Base-by-base conservation (phyloP, 495 filamentous ascomycete genomes). In the Tuber indicum region DNA sequence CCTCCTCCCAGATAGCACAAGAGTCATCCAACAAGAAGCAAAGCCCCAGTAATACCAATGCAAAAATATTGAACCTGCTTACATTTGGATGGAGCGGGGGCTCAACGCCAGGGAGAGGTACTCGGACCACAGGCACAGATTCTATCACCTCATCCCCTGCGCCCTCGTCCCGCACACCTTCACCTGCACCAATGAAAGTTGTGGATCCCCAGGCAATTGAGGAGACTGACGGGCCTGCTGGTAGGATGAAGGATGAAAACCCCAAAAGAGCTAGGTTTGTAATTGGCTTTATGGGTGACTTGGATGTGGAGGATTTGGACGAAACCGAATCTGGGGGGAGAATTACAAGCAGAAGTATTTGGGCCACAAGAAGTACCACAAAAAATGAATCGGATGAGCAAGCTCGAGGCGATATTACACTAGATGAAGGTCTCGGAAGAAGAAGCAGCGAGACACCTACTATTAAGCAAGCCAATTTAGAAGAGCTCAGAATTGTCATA, bases 71-170 rank as follows among this genome's bases (percentile, higher is more conserved):
- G 70, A 83, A 81, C 42, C 43, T 83, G 8, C 75, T 83, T 16
- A 83, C 82, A 7, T 83, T 83, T 75, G 82, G 82, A 32, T 83
- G 82, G 82, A 78, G 74, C 44, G 76, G 82, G 3, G 77, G 78
- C n/a, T 81, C 78, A 32, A 58, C 75, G 7, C 58, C 26, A 19
- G 58, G 26, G 32, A 81, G 73, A 58, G 36, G 39, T 32, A 26
- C 23, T 9, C 52, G 69, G 21, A 44, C 46, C 9, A 72, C 41
- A 70, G 70, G 45, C 42, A 23, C 73, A 46, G 72, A 45, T 74
- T 36, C 75, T 47, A 39, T 42, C 41, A 47, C 36, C n/a, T 62
- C 72, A 42, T 72, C 52, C 14, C 71, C 75, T 49, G 71, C 76
- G 39, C 73, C 73, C 10, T 36, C 26, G 58, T 66, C 58, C 26